These are phyloP conservation scores for Talaromyces sp. DNA, from an alignment of 2,329 filamentous ascomycete species.

Conservation along the genomic window DNA sequence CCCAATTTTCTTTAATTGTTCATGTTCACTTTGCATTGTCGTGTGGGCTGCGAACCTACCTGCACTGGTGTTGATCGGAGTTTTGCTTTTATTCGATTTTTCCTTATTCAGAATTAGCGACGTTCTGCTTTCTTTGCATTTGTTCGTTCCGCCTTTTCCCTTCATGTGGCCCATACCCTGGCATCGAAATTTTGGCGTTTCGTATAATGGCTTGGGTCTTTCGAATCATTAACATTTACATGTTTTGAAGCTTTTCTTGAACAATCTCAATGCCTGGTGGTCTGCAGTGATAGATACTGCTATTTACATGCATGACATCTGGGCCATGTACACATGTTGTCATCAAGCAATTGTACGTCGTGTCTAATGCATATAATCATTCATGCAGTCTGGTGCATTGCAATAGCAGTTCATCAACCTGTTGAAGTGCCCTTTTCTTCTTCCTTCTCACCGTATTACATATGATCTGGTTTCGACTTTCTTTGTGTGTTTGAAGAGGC, in stretches of 20 bases:
- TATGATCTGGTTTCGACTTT: not conserved
- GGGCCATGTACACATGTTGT: not conserved
- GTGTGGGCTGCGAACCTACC: not conserved
- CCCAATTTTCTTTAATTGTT: not conserved
- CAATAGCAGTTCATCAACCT: not conserved
- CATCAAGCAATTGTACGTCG: not conserved
- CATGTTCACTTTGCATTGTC: conserved; percentile 8
- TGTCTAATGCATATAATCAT: not conserved
- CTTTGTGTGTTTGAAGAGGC: not conserved
- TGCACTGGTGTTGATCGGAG: conserved; percentile 4
- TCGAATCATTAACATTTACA: too few relatives aligned
- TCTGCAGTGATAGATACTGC: not conserved
- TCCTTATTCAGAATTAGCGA: not conserved
- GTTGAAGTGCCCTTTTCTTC: not conserved
- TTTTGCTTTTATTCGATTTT: not conserved
- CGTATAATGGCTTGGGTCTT: not conserved
- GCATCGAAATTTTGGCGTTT: not conserved
- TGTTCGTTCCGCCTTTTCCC: not conserved
- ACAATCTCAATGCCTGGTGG: not conserved
- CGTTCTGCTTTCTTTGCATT: not conserved
- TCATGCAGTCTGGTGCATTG: not conserved
- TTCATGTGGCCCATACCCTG: not conserved
- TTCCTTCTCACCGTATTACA: not conserved
- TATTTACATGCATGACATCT: not conserved
- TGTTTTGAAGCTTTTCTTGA: not conserved